Conservation (phyloP, 2,329 filamentous ascomycete genomes). For the Gnomoniopsis smithogilvyi region DNA sequence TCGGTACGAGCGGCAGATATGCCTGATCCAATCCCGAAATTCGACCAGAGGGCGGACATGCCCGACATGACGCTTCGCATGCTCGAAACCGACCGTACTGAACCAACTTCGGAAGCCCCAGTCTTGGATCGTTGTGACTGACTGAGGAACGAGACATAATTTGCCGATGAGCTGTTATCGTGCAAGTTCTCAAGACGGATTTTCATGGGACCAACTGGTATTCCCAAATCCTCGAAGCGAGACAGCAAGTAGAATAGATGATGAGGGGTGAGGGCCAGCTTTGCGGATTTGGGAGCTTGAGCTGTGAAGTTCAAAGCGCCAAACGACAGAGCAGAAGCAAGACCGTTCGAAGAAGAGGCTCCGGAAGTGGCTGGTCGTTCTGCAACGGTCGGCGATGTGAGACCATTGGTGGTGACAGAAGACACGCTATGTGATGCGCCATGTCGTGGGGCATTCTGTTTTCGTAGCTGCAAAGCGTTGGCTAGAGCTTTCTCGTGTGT, state of each 20-base stretch:
- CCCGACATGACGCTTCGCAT: conserved; percentile 96
- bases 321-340: conserved; percentile 83
- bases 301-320: conserved; percentile 83
- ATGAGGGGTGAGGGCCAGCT: conserved; percentile 89
- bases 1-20: conserved; percentile 80
- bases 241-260: conserved; percentile 96
- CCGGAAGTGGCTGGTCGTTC: conserved; percentile 61
- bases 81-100: conserved; percentile 93
- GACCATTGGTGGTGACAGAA: conserved; percentile 42
- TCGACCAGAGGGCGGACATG: conserved; percentile 91
- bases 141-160: conserved; percentile 93
- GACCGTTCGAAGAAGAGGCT: conserved; percentile 65
- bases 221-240: conserved; percentile 88
- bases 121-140: conserved; percentile 78
- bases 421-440: conserved; percentile 64
- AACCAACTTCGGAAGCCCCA: conserved; percentile 78
- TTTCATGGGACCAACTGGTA: conserved; percentile 93
- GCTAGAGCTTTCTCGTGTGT: conserved; percentile 96
- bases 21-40: conserved; percentile 76
- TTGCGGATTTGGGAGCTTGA: conserved; percentile 81
- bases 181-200: conserved; percentile 93
- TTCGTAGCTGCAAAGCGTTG: conserved; percentile 86
- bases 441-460: conserved; percentile 68
- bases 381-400: conserved; percentile 53
- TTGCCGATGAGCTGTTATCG: conserved; percentile 78